Evolutionary conservation across 345 rosid species (phyloP).

Genomic region (Hibiscus syriacus): DNA sequence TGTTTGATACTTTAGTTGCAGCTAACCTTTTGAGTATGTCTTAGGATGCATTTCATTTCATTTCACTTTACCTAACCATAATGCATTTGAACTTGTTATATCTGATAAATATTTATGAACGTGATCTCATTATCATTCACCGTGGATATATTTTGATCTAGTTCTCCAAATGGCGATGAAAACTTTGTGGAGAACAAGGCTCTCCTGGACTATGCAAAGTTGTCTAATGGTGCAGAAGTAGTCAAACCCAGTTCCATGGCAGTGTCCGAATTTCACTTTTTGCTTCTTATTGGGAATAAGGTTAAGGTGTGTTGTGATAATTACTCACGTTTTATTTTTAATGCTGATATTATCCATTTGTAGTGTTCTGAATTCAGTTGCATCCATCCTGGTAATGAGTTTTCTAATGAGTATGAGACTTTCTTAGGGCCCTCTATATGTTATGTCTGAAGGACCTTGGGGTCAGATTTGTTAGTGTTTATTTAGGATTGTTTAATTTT

Average conservation of each 20-base stretch:
- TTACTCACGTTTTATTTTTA: slow-evolving; percentile 1
- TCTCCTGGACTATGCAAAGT: slow-evolving; percentile 69
- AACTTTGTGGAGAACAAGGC: slow-evolving; percentile 99
- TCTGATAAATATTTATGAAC: not conserved
- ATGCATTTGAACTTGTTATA: not conserved
- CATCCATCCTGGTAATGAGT: not conserved
- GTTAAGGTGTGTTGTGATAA: slow-evolving; percentile 74
- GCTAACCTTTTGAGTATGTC: not conserved
- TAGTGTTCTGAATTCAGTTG: not conserved
- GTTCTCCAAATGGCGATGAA: slow-evolving; percentile 84
- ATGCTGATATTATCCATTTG: not conserved
- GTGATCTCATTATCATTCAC: slow-evolving; percentile 8
- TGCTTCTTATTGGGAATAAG: slow-evolving; percentile 88
- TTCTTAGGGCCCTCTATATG: not conserved
- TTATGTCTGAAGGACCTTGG: not conserved
- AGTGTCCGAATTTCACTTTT: slow-evolving; percentile 90
- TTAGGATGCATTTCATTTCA: not conserved
- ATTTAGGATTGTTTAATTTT: not conserved
- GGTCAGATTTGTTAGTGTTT: not conserved
- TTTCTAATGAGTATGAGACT: not conserved
- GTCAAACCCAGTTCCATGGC: slow-evolving; percentile 86
- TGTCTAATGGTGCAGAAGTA: slow-evolving; percentile 63
- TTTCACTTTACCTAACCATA: not conserved
- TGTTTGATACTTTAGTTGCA: not conserved
- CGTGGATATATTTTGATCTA: slow-evolving; percentile 25